Conservation (phyloP, 331 rosid species). For the Malus hybrid region DNA sequence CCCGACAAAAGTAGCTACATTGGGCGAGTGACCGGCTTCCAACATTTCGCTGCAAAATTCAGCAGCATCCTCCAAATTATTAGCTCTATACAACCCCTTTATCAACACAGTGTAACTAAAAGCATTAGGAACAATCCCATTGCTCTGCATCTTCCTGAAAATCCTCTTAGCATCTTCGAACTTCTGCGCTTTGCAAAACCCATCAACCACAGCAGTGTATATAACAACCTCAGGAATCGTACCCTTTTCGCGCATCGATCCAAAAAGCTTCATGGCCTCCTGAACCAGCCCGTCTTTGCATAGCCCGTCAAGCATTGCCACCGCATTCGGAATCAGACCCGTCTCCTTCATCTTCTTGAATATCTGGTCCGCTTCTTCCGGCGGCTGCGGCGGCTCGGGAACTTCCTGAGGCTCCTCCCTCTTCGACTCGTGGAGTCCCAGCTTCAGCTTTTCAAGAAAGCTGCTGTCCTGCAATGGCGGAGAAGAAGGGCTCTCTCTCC, state of each 20-base stretch:
- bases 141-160: constrained; percentile 83
- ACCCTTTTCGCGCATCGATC: constrained; percentile 81
- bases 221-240: constrained; percentile 83
- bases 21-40: constrained; percentile 69
- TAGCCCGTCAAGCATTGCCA: constrained; percentile 93
- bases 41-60: constrained; percentile 76
- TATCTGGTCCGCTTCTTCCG: constrained; percentile 67
- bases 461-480: constrained; percentile 27
- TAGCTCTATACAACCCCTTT: constrained; percentile 57
- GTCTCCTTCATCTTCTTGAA: constrained; percentile 91
- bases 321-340: constrained; percentile 92
- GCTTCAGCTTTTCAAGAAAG: constrained; percentile 71
- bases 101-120: constrained; percentile 62
- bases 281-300: constrained; percentile 91
- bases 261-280: constrained; percentile 88
- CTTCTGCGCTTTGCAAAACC: constrained; percentile 67
- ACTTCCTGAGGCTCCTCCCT: constrained; percentile 11
- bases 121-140: constrained; percentile 70
- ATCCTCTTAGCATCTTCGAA: background rate
- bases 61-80: constrained; percentile 40
- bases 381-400: constrained; percentile 18
- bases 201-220: constrained; percentile 81
- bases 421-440: constrained; percentile 24
- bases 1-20: constrained; percentile 61
- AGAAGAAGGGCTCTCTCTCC: background rate